Percentiles rank a stretch among this genome's conserved stretches.
phyloP scores from a whole-genome alignment of 148 eudicot genomes.

The Chenopodium quinoa region DNA sequence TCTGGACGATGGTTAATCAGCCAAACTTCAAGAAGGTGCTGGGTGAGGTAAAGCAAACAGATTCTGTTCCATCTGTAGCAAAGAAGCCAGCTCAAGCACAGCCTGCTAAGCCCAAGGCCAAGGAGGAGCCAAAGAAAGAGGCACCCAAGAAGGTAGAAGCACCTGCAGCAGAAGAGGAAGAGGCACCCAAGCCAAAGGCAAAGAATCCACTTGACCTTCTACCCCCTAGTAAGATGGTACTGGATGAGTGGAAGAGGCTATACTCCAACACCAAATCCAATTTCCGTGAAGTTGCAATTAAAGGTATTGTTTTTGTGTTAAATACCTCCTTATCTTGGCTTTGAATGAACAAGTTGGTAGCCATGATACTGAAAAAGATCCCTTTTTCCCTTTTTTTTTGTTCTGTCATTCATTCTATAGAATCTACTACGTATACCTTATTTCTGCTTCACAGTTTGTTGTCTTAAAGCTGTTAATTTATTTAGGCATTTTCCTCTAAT shows the following conservation, averaged over 20 bases:
- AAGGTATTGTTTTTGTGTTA: constrained; percentile 37
- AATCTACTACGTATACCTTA: background rate
- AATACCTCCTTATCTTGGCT: background rate
- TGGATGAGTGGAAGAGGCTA: constrained; percentile 90
- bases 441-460: background rate
- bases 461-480: background rate
- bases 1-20: constrained; percentile 79
- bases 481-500: too few relatives aligned
- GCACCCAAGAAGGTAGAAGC: constrained; percentile 46
- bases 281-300: constrained; percentile 88
- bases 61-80: constrained; percentile 47
- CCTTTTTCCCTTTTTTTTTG: background rate
- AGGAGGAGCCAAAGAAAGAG: constrained; percentile 59
- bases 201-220: constrained; percentile 81
- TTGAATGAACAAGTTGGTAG: background rate
- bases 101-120: constrained; percentile 45
- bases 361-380: background rate
- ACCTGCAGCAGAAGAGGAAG: constrained; percentile 50
- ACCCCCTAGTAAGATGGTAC: constrained; percentile 78
- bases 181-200: constrained; percentile 78
- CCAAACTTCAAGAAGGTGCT: constrained; percentile 64
- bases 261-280: constrained; percentile 82
- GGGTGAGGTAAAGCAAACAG: constrained; percentile 57
- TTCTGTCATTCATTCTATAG: background rate
- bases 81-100: constrained; percentile 43